Evolutionary conservation across 2,329 filamentous ascomycete species (phyloP).

Genomic region (Parasarocladium wereldwijsianum): DNA sequence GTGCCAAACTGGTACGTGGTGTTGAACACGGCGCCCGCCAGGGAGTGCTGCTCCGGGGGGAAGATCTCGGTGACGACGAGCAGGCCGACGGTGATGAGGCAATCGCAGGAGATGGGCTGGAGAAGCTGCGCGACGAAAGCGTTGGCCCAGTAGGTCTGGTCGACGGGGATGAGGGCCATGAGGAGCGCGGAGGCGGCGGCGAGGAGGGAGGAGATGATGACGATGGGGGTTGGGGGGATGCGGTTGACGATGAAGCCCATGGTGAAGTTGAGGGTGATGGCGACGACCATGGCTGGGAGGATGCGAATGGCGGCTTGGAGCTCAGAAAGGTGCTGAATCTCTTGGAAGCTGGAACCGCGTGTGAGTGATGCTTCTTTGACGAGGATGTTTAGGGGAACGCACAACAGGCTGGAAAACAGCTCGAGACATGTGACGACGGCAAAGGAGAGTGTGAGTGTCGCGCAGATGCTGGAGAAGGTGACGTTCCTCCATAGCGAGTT

Average conservation of each 20-base stretch:
- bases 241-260: slow-evolving; percentile 30
- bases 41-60: slow-evolving; percentile 37
- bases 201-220: slow-evolving; percentile 23
- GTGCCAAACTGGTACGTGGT: slow-evolving; percentile 40
- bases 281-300: slow-evolving; percentile 29
- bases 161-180: slow-evolving; percentile 35
- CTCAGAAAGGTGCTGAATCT: slow-evolving; percentile 29
- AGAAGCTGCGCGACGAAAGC: slow-evolving; percentile 28
- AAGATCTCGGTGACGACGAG: slow-evolving; percentile 40
- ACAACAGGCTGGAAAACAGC: slow-evolving; percentile 33
- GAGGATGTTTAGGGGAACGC: slow-evolving; percentile 12
- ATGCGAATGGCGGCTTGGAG: slow-evolving; percentile 29
- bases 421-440: slow-evolving; percentile 31
- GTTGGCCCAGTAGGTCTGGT: slow-evolving; percentile 35
- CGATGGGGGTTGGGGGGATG: slow-evolving; percentile 23
- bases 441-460: slow-evolving; percentile 29
- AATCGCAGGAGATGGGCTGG: slow-evolving; percentile 25
- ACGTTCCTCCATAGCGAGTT: slow-evolving; percentile 18
- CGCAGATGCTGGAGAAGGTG: slow-evolving; percentile 39
- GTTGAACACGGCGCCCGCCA: slow-evolving; percentile 49
- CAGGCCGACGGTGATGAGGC: slow-evolving; percentile 40
- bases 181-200: slow-evolving; percentile 31
- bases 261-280: slow-evolving; percentile 24
- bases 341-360: slow-evolving; percentile 27
- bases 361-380: too few relatives aligned